Base-by-base conservation (phyloP, 495 filamentous ascomycete species). In the Physcia stellaris region DNA sequence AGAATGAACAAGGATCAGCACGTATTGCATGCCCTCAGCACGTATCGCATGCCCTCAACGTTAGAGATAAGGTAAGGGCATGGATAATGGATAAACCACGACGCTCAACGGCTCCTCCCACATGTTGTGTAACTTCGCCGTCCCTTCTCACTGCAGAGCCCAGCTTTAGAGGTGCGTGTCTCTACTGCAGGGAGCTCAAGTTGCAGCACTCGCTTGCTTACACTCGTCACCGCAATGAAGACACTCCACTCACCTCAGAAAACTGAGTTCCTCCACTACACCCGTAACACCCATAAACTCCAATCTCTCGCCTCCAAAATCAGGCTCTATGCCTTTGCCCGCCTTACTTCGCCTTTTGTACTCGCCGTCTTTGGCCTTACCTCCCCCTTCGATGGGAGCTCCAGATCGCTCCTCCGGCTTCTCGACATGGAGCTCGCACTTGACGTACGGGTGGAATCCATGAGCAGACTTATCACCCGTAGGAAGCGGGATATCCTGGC, bases 401-500 rank as follows among this genome's bases (percentile, higher is more conserved):
- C 55, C 43, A 22, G 45, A 21, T 37, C 59, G 29, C 48, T 61
- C 55, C 45, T 59, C 41, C 35, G 52, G 35, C 40, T 77, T 74
- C 48, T 83, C 80, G 2, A 83, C 72, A 55, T 95, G 86, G 31
- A 96, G 50, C 46, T 87, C 80, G 44, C 80, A 73, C 50, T 82
- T 87, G 33, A 95, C 60, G 46, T 87, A 93, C 2, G 83, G 83
- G 30, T 69, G 63, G 56, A 90, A 87, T 1, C 68, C 52, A 37
- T 70, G 66, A 18, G 63, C 66, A 17, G 63, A 71, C 24, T 73
- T 66, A 29, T 53, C 44, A 9, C 61, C 58, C 0, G 53, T 46
- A 0, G 69, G 64, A 2, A 74, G 45, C 0, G 69, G 57, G 6
- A 77, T 53, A 23, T 65, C 46, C 47, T 77, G 73, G 0, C 54